Evolutionary conservation across 2,329 filamentous ascomycete genomes (phyloP).

Genomic region (Exophiala sideris): DNA sequence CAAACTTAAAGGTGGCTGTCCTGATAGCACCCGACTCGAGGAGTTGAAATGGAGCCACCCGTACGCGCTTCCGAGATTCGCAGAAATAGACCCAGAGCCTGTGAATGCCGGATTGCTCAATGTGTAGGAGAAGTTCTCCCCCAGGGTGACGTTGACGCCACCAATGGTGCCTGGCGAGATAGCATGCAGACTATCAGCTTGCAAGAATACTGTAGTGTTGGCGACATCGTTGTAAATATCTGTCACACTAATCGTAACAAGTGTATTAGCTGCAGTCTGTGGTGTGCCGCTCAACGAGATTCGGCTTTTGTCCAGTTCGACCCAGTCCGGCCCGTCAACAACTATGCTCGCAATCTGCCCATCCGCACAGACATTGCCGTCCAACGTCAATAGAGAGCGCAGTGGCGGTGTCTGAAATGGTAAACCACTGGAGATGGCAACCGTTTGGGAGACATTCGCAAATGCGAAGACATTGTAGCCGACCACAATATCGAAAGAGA

Average conservation of each 20-base stretch:
- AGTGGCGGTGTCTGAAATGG: constrained; percentile 55
- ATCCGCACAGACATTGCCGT: constrained; percentile 51
- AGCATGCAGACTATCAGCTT: constrained; percentile 34
- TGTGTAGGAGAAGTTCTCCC: constrained; percentile 41
- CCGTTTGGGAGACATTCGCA: constrained; percentile 52
- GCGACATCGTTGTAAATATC: constrained; percentile 61
- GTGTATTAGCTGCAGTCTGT: constrained; percentile 55
- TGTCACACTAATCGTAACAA: constrained; percentile 59
- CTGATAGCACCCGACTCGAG: constrained; percentile 10
- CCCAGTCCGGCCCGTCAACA: constrained; percentile 63
- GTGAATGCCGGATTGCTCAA: background rate
- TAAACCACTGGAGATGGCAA: constrained; percentile 57
- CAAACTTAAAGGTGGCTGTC: constrained; percentile 4
- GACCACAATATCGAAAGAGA: constrained; percentile 69
- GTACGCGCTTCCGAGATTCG: constrained; percentile 1
- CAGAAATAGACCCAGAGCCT: constrained; percentile 1
- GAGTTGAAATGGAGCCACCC: constrained; percentile 18
- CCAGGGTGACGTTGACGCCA: constrained; percentile 49
- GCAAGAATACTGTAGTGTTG: constrained; percentile 53
- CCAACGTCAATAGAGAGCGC: constrained; percentile 53
- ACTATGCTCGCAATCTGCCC: constrained; percentile 53
- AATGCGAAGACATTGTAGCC: constrained; percentile 68
- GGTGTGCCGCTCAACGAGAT: constrained; percentile 64
- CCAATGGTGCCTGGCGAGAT: constrained; percentile 44
- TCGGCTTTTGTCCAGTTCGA: constrained; percentile 61